Percentiles rank a stretch among this genome's conserved stretches.
These are phyloP conservation scores for Globisporangium perplexum DNA, from an alignment of 352 stramenopile genomes.

Conservation along the genomic window DNA sequence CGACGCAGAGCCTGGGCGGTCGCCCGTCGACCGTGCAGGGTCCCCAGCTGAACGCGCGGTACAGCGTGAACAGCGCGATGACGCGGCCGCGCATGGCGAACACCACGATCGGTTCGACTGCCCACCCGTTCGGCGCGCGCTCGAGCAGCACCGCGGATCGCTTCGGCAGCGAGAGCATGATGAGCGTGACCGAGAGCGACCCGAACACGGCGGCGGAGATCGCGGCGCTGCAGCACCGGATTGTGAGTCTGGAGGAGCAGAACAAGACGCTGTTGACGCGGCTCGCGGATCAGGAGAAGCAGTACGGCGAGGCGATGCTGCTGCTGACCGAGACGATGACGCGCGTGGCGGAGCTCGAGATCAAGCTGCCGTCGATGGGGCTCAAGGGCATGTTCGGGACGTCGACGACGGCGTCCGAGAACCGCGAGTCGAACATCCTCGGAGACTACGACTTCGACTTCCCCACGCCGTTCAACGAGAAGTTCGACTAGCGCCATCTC, in stretches of 20 bases:
- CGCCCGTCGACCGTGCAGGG: constrained; percentile 37
- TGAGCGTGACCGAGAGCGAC: constrained; percentile 52
- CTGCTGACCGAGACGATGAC: constrained; percentile 84
- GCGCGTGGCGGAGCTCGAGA: constrained; percentile 78
- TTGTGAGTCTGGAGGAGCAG: constrained; percentile 57
- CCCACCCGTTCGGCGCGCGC: constrained; percentile 10
- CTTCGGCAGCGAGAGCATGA: constrained; percentile 43
- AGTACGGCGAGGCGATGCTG: constrained; percentile 85
- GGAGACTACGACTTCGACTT: constrained; percentile 44
- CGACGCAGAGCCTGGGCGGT: constrained; percentile 39
- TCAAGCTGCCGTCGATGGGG: constrained; percentile 45
- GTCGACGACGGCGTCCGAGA: constrained; percentile 41
- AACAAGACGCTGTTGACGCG: constrained; percentile 71
- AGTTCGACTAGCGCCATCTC: constrained; percentile 29
- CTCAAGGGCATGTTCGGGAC: constrained; percentile 38
- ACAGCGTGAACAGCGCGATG: constrained; percentile 28
- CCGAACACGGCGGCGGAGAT: constrained; percentile 35
- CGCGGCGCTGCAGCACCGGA: constrained; percentile 38
- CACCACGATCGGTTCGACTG: not conserved
- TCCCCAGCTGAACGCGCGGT: constrained; percentile 45
- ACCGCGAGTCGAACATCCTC: constrained; percentile 33
- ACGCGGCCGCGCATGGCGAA: constrained; percentile 16
- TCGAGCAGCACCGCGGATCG: constrained; percentile 30
- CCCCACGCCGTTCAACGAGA: constrained; percentile 51
- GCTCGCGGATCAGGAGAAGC: constrained; percentile 70